Conservation (phyloP, 306 rosid genomes). For the Astragalus membranaceus region DNA sequence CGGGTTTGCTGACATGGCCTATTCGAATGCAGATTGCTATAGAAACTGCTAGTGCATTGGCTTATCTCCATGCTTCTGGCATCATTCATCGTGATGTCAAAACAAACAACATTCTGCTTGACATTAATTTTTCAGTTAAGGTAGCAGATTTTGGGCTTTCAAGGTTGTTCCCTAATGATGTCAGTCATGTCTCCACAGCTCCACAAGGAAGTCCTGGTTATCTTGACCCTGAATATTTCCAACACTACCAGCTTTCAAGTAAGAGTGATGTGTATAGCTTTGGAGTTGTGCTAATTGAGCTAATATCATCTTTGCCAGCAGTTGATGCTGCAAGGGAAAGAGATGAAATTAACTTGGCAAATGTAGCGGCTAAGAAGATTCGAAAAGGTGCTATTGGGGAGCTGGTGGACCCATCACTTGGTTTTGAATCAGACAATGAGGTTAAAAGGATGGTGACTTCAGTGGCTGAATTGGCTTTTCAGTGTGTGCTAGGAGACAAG, state of each 20-base stretch:
- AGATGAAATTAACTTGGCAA: constrained; percentile 62
- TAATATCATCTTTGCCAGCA: constrained; percentile 62
- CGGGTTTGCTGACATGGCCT: constrained; percentile 46
- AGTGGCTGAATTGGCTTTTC: constrained; percentile 64
- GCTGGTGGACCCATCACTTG: constrained; percentile 49
- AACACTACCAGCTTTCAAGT: constrained; percentile 48
- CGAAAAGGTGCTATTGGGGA: constrained; percentile 31
- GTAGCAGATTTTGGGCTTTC: constrained; percentile 87
- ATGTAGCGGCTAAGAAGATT: constrained; percentile 41
- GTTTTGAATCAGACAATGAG: constrained; percentile 41
- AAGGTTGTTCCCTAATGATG: constrained; percentile 47
- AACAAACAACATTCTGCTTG: constrained; percentile 67
- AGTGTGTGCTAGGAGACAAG: constrained; percentile 55
- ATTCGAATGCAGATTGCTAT: constrained; percentile 56
- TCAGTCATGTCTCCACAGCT: constrained; percentile 63
- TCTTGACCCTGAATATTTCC: constrained; percentile 69
- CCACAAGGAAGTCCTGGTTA: constrained; percentile 85
- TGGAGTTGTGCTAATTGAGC: constrained; percentile 65
- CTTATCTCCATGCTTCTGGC: constrained; percentile 72
- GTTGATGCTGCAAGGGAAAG: constrained; percentile 46
- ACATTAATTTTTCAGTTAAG: constrained; percentile 39
- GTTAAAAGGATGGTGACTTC: constrained; percentile 38
- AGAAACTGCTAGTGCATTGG: constrained; percentile 59
- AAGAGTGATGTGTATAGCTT: constrained; percentile 84
- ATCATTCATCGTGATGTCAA: constrained; percentile 72